Evolutionary conservation across 2,329 filamentous ascomycete genomes (phyloP).

Genomic region (Pyrenophora graminea): DNA sequence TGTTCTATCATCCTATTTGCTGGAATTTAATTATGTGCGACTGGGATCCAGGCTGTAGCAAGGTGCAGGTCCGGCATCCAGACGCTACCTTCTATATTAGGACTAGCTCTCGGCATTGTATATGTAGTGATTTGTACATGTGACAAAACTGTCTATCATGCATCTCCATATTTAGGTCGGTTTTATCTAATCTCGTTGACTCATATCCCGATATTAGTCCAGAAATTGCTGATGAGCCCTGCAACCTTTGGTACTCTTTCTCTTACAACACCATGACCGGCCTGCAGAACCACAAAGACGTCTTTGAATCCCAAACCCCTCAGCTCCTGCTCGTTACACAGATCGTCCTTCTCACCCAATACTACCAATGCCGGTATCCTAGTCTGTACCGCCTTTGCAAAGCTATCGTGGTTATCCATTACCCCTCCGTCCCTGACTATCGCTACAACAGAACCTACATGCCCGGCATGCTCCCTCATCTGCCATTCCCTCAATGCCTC

Average conservation of each 20-base stretch:
- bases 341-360: constrained; percentile 45
- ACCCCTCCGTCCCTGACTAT: constrained; percentile 54
- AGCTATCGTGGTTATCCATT: constrained; percentile 45
- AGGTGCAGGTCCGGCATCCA: too few species aligned
- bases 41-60: too few species aligned
- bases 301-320: constrained; percentile 40
- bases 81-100: too few species aligned
- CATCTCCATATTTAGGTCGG: not conserved
- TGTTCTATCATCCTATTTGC: too few species aligned
- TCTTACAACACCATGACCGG: constrained; percentile 50
- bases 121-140: too few species aligned
- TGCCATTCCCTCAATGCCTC: constrained; percentile 57
- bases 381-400: constrained; percentile 30
- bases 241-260: constrained; percentile 47
- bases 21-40: too few species aligned
- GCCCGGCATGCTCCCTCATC: constrained; percentile 52
- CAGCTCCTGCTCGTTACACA: constrained; percentile 42
- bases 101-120: too few species aligned
- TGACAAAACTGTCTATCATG: too few species aligned
- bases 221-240: constrained; percentile 37
- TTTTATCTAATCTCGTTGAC: not conserved
- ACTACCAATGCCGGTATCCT: constrained; percentile 38
- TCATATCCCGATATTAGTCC: constrained; percentile 10
- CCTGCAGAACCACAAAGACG: constrained; percentile 45
- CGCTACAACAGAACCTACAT: constrained; percentile 52